Evolutionary conservation across 2,329 filamentous ascomycete species (phyloP).

Genomic region (Fusarium transvaalense): DNA sequence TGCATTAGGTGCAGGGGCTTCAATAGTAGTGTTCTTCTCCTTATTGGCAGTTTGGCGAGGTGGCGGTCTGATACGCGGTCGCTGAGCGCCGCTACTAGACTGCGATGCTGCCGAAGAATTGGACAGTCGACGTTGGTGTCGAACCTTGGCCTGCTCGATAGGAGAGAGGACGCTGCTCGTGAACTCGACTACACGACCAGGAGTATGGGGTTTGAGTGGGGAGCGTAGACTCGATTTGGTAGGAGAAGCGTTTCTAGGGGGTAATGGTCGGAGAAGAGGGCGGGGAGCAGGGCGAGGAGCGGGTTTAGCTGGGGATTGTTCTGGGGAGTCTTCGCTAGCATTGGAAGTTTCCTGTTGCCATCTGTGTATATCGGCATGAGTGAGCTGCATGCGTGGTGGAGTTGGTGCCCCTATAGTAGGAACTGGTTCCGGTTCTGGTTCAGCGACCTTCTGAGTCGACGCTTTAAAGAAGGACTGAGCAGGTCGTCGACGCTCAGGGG

Average conservation of each 20-base stretch:
- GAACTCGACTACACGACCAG: conserved; percentile 70
- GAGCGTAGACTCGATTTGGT: conserved; percentile 69
- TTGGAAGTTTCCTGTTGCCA: conserved; percentile 58
- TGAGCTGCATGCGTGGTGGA: conserved; percentile 58
- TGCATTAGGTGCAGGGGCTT: conserved; percentile 48
- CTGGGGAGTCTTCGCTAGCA: conserved; percentile 54
- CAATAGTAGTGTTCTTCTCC: conserved; percentile 50
- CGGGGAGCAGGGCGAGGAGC: conserved; percentile 47
- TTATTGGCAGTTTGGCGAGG: conserved; percentile 46
- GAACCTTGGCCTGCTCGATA: conserved; percentile 55
- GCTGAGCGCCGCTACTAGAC: conserved; percentile 26
- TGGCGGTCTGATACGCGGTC: conserved; percentile 18
- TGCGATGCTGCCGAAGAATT: conserved; percentile 42
- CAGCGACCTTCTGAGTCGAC: conserved; percentile 34
- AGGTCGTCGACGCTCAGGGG: conserved; percentile 56
- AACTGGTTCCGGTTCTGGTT: conserved; percentile 19
- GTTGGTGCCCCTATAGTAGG: conserved; percentile 43
- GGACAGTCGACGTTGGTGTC: conserved; percentile 50
- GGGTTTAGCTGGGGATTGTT: conserved; percentile 25
- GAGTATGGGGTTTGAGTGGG: conserved; percentile 68
- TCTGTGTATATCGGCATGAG: conserved; percentile 56
- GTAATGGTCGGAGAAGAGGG: conserved; percentile 61
- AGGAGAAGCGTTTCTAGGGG: conserved; percentile 66
- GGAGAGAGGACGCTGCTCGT: conserved; percentile 64
- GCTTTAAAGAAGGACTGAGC: conserved; percentile 57